A percentile compares a stretch with the other conserved stretches of the same genome.
These are phyloP conservation scores for Fraxinus cuspidata DNA, from an alignment of 257 asterid species.

Conservation along the genomic window DNA sequence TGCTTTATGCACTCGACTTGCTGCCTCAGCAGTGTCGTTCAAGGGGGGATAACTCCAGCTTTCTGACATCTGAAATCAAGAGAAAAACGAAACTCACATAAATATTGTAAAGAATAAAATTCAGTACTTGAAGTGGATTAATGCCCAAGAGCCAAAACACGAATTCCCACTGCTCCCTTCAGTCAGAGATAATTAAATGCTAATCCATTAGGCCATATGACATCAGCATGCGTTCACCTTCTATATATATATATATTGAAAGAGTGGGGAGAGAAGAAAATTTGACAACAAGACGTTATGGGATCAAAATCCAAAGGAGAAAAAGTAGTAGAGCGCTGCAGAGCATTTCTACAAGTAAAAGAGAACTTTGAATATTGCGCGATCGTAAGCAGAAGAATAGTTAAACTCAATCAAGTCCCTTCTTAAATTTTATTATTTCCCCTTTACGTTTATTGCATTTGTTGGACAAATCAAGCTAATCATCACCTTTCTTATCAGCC, in stretches of 20 bases:
- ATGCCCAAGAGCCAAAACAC: neutral
- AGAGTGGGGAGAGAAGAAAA: neutral
- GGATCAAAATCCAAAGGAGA: neutral
- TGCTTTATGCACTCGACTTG: conserved; percentile 73
- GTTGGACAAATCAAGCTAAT: neutral
- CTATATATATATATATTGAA: neutral
- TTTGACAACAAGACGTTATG: neutral
- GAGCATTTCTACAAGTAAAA: neutral
- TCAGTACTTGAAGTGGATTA: neutral
- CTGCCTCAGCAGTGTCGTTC: conserved; percentile 85
- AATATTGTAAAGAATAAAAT: conserved; percentile 2
- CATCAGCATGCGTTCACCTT: neutral
- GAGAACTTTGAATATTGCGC: neutral
- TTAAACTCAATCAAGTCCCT: neutral
- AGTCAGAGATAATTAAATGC: neutral
- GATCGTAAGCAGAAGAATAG: neutral
- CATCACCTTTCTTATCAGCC: neutral
- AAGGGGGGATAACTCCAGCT: conserved; percentile 98
- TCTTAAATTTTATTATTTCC: neutral
- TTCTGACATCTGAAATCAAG: conserved; percentile 72
- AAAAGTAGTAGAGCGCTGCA: neutral
- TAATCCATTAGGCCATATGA: neutral
- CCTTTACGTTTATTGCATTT: neutral
- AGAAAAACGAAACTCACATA: neutral
- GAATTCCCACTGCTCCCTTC: neutral